These are phyloP conservation scores for Mycena capillaripes DNA, from an alignment of 768 basidiomycete species.

Conservation along the genomic window DNA sequence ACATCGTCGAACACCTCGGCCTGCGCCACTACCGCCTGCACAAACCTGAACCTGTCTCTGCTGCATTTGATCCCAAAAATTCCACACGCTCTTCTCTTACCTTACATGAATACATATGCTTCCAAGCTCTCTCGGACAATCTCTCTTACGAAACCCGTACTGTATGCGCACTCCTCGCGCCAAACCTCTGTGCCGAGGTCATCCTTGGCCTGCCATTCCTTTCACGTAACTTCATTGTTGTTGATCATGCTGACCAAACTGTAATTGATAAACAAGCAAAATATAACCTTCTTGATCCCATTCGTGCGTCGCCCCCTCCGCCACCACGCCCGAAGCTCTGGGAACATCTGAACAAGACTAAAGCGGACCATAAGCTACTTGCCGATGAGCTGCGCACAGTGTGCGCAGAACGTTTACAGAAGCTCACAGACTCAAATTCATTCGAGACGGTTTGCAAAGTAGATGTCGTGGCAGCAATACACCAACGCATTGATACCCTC, in stretches of 20 bases:
- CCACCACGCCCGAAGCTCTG: not conserved
- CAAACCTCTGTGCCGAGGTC: not conserved
- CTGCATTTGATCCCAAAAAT: not conserved
- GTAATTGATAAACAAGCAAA: not conserved
- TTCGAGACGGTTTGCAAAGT: not conserved
- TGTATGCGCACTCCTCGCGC: not conserved
- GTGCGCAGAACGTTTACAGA: not conserved
- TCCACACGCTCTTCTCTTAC: fast-evolving
- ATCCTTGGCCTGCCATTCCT: not conserved
- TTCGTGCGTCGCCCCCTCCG: not conserved
- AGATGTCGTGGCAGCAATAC: not conserved
- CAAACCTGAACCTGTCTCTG: constrained; percentile 7
- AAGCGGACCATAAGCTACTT: not conserved
- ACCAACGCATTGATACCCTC: not conserved
- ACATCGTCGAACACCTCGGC: constrained; percentile 35
- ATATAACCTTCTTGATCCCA: constrained; percentile 6
- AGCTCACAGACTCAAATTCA: not conserved
- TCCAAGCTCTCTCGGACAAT: not conserved
- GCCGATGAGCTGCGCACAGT: not conserved
- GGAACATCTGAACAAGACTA: not conserved
- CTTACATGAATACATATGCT: not conserved
- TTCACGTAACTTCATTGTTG: not conserved
- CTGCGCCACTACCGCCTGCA: constrained; percentile 5
- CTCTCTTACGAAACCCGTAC: not conserved
- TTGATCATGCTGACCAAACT: not conserved